A percentile compares a stretch with the other conserved stretches of the same genome.
phyloP scores from a whole-genome alignment of 2,329 filamentous ascomycete species.

The Monosporascus ibericus region DNA sequence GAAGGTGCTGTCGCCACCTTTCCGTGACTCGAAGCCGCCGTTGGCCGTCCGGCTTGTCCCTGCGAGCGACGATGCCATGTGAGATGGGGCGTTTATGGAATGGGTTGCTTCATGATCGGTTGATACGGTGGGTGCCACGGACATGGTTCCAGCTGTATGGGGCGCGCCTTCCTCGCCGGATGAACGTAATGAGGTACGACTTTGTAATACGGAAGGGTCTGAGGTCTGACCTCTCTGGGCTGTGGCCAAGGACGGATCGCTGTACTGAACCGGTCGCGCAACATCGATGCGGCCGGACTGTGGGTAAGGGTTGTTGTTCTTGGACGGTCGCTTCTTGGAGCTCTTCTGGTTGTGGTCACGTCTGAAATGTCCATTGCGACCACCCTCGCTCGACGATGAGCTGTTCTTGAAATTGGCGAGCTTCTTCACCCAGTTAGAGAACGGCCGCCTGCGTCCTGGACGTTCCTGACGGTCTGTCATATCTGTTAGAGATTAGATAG shows the following conservation, averaged over 20 bases:
- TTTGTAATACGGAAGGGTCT: conserved; percentile 50
- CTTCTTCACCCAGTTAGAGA: conserved; percentile 91
- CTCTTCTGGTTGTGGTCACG: conserved; percentile 32
- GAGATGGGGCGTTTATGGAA: conserved; percentile 71
- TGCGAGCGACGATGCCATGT: conserved; percentile 58
- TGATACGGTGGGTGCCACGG: conserved; percentile 72
- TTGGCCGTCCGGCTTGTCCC: conserved; percentile 68
- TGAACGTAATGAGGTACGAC: conserved; percentile 54
- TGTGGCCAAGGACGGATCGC: conserved; percentile 50
- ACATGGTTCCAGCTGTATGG: conserved; percentile 61
- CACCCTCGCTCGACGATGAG: conserved; percentile 53
- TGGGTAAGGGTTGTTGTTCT: conserved; percentile 88
- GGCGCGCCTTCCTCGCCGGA: conserved; percentile 54
- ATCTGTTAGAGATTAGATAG: conserved; percentile 12
- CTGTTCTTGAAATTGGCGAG: conserved; percentile 75
- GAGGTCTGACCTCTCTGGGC: conserved; percentile 42
- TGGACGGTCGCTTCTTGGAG: conserved; percentile 53
- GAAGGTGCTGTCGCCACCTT: conserved; percentile 71
- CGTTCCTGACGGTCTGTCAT: conserved; percentile 58
- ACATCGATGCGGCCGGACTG: conserved; percentile 60
- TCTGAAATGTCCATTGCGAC: conserved; percentile 33
- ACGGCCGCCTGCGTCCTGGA: conserved; percentile 69
- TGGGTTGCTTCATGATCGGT: conserved; percentile 72
- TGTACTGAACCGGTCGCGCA: conserved; percentile 31
- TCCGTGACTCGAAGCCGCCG: conserved; percentile 59